Conservation (phyloP, 1,139 yeast genomes). For the Taiozyma onychis region DNA sequence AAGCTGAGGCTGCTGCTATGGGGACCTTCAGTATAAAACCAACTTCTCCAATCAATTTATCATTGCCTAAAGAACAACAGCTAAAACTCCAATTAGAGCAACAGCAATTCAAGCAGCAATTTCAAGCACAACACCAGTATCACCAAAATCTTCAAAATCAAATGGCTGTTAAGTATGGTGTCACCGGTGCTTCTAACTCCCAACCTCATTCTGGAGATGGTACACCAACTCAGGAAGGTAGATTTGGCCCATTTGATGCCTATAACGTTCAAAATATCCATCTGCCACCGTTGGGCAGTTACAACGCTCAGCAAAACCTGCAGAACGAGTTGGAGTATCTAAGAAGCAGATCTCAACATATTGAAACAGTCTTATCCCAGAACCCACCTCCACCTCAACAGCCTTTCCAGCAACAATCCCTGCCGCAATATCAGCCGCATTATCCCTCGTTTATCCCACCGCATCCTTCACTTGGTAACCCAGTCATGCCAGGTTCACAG, state of each 20-base stretch:
- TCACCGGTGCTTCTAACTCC: slow-evolving; percentile 5
- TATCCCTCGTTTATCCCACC: not conserved
- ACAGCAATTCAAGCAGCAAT: slow-evolving; percentile 14
- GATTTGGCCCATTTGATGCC: not conserved
- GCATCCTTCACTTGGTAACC: not conserved
- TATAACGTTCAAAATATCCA: not conserved
- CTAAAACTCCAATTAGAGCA: slow-evolving; percentile 15
- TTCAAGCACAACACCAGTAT: slow-evolving; percentile 13
- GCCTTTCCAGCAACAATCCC: not conserved
- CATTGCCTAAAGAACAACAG: slow-evolving; percentile 14
- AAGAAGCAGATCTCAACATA: slow-evolving; percentile 5
- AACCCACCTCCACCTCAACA: slow-evolving; percentile 1
- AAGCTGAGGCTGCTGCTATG: not conserved
- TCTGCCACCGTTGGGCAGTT: slow-evolving; percentile 4
- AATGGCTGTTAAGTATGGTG: slow-evolving; percentile 21
- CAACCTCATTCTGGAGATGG: not conserved
- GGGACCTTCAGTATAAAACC: slow-evolving; percentile 1
- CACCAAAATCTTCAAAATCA: slow-evolving; percentile 17
- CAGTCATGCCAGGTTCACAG: not conserved
- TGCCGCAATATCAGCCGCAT: not conserved
- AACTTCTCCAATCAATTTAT: slow-evolving; percentile 5
- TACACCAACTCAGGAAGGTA: not conserved
- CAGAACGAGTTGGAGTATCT: slow-evolving; percentile 11
- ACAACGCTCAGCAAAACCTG: slow-evolving; percentile 8
- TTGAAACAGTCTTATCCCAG: slow-evolving; percentile 2